A percentile compares a stretch with the other conserved stretches of the same genome.
Conservation (phyloP, 805 yeast genomes). For the Metschnikowia cubensis region DNA sequence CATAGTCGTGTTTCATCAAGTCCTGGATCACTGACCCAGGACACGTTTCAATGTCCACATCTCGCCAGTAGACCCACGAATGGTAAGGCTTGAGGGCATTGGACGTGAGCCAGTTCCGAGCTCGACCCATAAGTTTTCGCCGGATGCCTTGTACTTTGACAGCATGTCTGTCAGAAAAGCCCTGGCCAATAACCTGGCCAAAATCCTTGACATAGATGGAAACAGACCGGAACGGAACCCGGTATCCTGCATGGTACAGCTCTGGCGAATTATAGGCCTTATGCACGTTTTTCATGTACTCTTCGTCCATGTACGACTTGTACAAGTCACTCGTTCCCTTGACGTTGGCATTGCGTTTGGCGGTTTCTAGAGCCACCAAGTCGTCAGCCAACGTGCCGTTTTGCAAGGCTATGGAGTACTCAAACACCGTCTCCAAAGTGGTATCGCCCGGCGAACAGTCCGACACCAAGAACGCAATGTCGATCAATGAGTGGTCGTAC, state of each 20-base stretch:
- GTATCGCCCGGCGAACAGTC: slow-evolving; percentile 70
- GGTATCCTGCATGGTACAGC: slow-evolving; percentile 53
- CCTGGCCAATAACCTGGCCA: slow-evolving; percentile 82
- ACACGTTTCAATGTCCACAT: slow-evolving; percentile 78
- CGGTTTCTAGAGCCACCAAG: slow-evolving; percentile 41
- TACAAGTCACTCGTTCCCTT: slow-evolving; percentile 61
- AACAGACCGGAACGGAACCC: slow-evolving; percentile 69
- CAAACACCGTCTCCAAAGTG: slow-evolving; percentile 62
- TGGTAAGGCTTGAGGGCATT: slow-evolving; percentile 76
- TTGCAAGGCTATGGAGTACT: slow-evolving; percentile 64
- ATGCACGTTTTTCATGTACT: slow-evolving; percentile 53
- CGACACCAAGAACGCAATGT: slow-evolving; percentile 74
- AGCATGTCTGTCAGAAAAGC: slow-evolving; percentile 78
- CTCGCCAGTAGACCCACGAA: slow-evolving; percentile 92
- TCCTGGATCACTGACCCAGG: slow-evolving; percentile 73
- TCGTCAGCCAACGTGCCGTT: slow-evolving; percentile 57
- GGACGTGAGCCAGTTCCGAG: slow-evolving; percentile 78
- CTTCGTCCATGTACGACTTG: slow-evolving; percentile 63
- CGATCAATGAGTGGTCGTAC: slow-evolving; percentile 75
- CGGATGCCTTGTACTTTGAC: slow-evolving; percentile 83
- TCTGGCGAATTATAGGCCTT: slow-evolving; percentile 60
- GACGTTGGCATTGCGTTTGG: slow-evolving; percentile 29
- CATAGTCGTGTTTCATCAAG: slow-evolving; percentile 65
- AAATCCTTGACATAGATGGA: slow-evolving; percentile 80
- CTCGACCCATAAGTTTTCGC: slow-evolving; percentile 81